Evolutionary conservation across 2,329 filamentous ascomycete species (phyloP).

Genomic region (Dactylellina haptotyla): DNA sequence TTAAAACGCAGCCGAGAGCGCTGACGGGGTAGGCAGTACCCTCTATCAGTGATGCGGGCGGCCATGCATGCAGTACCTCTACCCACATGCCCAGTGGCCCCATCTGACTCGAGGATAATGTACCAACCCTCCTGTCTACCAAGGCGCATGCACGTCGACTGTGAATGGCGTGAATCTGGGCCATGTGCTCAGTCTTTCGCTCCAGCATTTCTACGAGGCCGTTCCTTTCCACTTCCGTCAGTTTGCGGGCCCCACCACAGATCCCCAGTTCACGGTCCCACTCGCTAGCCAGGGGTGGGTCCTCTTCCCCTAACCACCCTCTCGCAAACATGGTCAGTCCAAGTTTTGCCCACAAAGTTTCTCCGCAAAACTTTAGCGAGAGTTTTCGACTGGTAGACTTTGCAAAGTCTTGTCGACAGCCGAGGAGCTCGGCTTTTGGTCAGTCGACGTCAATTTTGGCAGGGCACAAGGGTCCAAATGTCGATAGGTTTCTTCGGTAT

Average conservation of each 20-base stretch:
- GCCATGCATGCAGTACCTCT: background rate
- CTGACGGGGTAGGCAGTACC: background rate
- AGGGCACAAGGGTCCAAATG: too few species aligned
- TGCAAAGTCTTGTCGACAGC: background rate
- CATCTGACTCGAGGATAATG: background rate
- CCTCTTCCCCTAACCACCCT: too few species aligned
- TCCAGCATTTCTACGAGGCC: conserved; percentile 1
- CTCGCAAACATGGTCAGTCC: background rate
- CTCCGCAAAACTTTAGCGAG: background rate
- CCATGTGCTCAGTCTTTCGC: conserved; percentile 15
- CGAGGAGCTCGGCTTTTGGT: too few species aligned
- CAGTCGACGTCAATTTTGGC: too few species aligned
- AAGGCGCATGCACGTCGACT: conserved; percentile 35
- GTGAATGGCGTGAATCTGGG: background rate
- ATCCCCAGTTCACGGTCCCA: conserved; percentile 2
- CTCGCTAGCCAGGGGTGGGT: conserved; percentile 3
- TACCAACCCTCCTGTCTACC: background rate
- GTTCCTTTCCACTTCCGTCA: conserved; percentile 8
- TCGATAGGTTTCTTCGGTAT: too few species aligned
- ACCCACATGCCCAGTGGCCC: background rate
- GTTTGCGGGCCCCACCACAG: conserved; percentile 9
- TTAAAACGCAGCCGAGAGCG: background rate
- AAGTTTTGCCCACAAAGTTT: too few species aligned
- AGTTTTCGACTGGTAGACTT: too few species aligned
- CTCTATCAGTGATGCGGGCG: too few species aligned